Base-by-base conservation (phyloP, 2,329 filamentous ascomycete genomes). In the Microascus cirrosus region DNA sequence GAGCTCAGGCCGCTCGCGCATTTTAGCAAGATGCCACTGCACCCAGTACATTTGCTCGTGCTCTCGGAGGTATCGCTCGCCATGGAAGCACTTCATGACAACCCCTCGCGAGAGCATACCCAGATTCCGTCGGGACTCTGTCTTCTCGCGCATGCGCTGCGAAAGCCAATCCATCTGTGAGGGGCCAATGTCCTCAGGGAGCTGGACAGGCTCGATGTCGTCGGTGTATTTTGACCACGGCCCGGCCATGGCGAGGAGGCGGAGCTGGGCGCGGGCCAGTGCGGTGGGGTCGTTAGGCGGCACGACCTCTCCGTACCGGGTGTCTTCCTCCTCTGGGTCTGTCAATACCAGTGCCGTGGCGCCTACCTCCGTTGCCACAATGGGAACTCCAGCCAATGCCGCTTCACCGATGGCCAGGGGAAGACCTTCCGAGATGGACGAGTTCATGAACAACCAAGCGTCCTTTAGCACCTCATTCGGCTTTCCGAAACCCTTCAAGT, bases 31-130 rank as follows among this genome's bases (percentile, higher is more conserved):
- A 61, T 69, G 66, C 69, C 69, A 71, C 61, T 70, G 68, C 35
- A 74, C 74, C 78, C 79, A 81, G 59, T 80, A 76, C 77, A 78
- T 81, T 63, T 85, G 81, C 64, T 84, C 81, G 65, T 84, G 81
- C 65, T 83, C 81, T 42, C 82, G 76, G 25, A 84, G 74, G 64
- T 84, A 84, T 0, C 81, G 74, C 51, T 82, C 78, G 2, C 81
- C 80, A 55, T 77, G 77, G 66, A 84, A 84, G 13, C 75, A 79
- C 62, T 81, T 80, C 58, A 82, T 77, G 3, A 84, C 81, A 51
- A 83, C 82, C 50, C 73, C 72, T 24, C 82, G 75, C 1, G 77
- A 79, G 69, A 77, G 77, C 75, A 84, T 81, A 52, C 82, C 81
- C 2, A 84, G 70, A 60, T 77, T 77, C 62, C 78, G 73, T 35